Evolutionary conservation across 2,329 filamentous ascomycete species (phyloP), one percentile per base, ranked within the genome.

Genomic region (Mycocentrospora acerina): DNA sequence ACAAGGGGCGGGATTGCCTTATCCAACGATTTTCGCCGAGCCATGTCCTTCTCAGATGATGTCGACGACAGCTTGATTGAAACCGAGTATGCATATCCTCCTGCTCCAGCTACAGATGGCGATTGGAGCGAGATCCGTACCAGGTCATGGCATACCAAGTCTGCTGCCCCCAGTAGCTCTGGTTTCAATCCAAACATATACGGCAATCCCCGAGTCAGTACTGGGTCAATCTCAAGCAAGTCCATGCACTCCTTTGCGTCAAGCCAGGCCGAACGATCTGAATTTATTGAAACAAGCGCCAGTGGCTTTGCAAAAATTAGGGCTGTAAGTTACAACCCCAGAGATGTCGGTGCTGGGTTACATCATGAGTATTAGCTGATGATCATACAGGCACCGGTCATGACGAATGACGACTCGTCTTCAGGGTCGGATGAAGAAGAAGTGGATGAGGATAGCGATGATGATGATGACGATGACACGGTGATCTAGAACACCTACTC

Each of bases 391-490:
- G 2, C 7, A 19, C 3, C n/a, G 6, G 27, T 17, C 12, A 13
- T 24, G 59, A 55, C 60, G 26, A 50, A 49, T 9, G 48, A 54
- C 22, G 46, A 54, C 16, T 46, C 66, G 68, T 58, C 62, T 54
- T 16, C 37, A 12, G 41, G 46, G 2, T 27, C 42, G 4, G 34
- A 44, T 9, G 24, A 70, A 60, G 18, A 70, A 62, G 15, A 24
- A 3, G 52, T 66, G 3, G 74, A 77, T 26, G 68, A 70, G 7
- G 69, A 66, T 15, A 48, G 51, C 25, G 46, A 56, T 18, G 63
- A 74, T 32, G 57, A 62, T n/a, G 61, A 62, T 33, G 66, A 65
- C 15, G 62, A 67, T 24, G 55, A 64, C 17, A 60, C 56, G 7
- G 63, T 67, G 14, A 61, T 59, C 31, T 57, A 37, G 35, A 11